These are phyloP conservation scores for Ensete ventricosum DNA, from an alignment of 176 grass and related monocot genomes.

Conservation along the genomic window DNA sequence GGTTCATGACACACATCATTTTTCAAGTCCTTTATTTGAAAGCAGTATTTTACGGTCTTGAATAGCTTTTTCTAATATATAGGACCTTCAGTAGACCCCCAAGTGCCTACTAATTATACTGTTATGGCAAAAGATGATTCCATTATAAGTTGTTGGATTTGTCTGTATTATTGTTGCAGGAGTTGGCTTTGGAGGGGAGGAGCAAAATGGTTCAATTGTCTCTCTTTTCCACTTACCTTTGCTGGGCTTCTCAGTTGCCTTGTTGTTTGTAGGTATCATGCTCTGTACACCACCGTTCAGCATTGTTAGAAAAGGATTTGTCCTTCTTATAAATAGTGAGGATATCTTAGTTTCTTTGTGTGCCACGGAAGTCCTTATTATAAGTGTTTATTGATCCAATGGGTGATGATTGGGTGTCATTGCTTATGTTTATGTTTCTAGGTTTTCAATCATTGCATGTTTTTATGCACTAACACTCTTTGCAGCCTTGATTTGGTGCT, in stretches of 20 bases:
- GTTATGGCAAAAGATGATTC: too few relatives aligned
- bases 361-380: background rate
- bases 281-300: slow-evolving; percentile 19
- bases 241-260: slow-evolving; percentile 56
- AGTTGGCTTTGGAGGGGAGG: slow-evolving; percentile 94
- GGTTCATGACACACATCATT: too few relatives aligned
- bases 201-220: slow-evolving; percentile 65
- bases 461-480: too few relatives aligned
- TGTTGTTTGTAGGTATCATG: slow-evolving; percentile 99
- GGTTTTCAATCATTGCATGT: background rate
- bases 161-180: slow-evolving; percentile 33
- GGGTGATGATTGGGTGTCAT: background rate
- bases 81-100: too few relatives aligned
- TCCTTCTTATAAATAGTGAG: too few relatives aligned
- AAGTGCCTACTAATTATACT: too few relatives aligned
- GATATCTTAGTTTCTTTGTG: too few relatives aligned
- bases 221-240: slow-evolving; percentile 79
- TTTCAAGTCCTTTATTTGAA: too few relatives aligned
- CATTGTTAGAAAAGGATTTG: background rate
- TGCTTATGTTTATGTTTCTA: background rate
- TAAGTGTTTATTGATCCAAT: background rate
- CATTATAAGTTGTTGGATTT: background rate
- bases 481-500: too few relatives aligned
- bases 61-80: too few relatives aligned
- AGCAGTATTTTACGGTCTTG: too few relatives aligned